Evolutionary conservation across 2,329 filamentous ascomycete species (phyloP), one percentile per base, ranked within the genome.

Genomic region (Proliferodiscus dingleyae): DNA sequence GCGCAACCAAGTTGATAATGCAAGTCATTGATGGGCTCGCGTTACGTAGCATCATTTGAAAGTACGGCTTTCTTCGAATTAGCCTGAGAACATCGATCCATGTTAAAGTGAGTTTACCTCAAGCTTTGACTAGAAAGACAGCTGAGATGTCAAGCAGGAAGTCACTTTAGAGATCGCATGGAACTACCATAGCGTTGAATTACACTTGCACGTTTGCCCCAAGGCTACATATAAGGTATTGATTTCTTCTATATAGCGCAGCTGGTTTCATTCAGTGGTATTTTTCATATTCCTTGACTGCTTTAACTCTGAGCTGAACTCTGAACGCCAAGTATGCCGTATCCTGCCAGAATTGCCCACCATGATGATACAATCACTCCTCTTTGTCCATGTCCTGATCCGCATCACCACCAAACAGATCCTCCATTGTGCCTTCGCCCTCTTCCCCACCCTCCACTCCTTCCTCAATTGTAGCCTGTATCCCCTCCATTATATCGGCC

Each of bases 371-470:
- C 26, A 41, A 41, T 52, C 71, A 71, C 10, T 61, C 67, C 47
- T 60, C 63, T 21, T 61, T 68, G 37, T 64, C 63, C 51, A 64
- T 63, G 28, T 65, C 63, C 36, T 67, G 66, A 24, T 71, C 71
- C 13, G 70, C 69, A 43, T 58, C 49, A 53, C 49, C 56, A 10
- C 69, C 73, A 56, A 60, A 57, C 37, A 57, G 49, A 50, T 75
- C 72, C 19, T 65, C 67, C 52, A 60, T 62, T n/a, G 60, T 68
- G 33, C 63, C 63, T 11, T 70, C 69, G 2, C 67, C 69, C 62
- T 22, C 59, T 59, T 45, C 62, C 5, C 68, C 68, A 4, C 64
- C 63, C 13, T 64, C 66, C 4, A 64, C 67, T 2, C 69, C 67
- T 47, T 57, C 61, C 21, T 63, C 68, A 32, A 63, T 62, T 41